Base-by-base conservation (phyloP, 2,329 filamentous ascomycete species). In the Bimuria novae-zelandiae region DNA sequence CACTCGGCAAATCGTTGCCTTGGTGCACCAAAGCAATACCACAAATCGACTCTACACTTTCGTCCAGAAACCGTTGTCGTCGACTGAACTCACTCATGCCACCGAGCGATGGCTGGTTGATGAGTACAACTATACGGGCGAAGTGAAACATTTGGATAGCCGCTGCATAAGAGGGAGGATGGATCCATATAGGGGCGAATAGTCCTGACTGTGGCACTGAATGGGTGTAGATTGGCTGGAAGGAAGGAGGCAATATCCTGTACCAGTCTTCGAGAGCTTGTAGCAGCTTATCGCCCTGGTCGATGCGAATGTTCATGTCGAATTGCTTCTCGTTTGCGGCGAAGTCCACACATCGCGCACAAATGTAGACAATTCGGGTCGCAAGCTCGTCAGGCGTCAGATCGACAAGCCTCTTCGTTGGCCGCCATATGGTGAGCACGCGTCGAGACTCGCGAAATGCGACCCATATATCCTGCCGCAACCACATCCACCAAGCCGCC, bases 401-500 rank as follows among this genome's bases (percentile, higher is more conserved):
- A 2, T 77, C 74, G 4, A 73, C 63, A 33, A 81, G 77, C 0
- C 75, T 71, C 51, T 78, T 80, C 7, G 76, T 79, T 0, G 83
- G 83, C 37, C 75, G 76, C 82, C 83, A 87, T 43, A 85, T 84
- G 29, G 78, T 85, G 55, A 85, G 78, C 2, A 80, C 79, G 7
- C 79, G 76, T 4, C 85, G 73, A 19, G 77, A 76, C 62, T 86
- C 84, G 0, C 83, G 77, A 57, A 86, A 86, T 0, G 84, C 84
- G 1, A 83, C 84, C 84, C 84, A 87, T 0, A 84, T 77, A 62
- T 88, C 85, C 62, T 88, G 85, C n/a, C 83, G 75, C 3, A 87
- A 71, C 85, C 84, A 88, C 0, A 81, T 79, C 84, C 85, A 88
- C 85, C 84, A 87, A 0, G 84, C 81, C 0, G 83, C 81, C 56